Evolutionary conservation across 768 basidiomycete genomes (phyloP), one percentile per base, ranked within the genome.

Genomic region (Agaricus bisporus): DNA sequence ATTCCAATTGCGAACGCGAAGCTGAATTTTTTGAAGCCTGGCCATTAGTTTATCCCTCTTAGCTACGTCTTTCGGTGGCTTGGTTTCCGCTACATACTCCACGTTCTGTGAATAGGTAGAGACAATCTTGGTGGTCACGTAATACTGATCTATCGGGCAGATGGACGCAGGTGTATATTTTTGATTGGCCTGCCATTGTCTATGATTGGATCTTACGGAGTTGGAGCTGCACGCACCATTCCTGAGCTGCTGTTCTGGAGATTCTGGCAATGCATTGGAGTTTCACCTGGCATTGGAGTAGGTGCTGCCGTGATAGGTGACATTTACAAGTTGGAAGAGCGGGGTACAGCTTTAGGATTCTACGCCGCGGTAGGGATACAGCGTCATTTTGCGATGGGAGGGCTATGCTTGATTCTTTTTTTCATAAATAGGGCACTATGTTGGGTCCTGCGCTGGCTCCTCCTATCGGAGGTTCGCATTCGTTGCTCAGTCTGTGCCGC

Each of bases 241-340:
- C 66, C 65, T 1, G 60, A 67, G 11, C 67, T 91, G 3, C 75
- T 89, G 60, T 65, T 76, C 10, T 82, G 79, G 68, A 73, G 87
- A 10, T 73, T 83, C 35, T 56, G 86, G 0, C 86, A 88, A 62
- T 82, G 81, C 0, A 71, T 84, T 44, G 87, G 86, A 22, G 71
- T 80, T 17, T 76, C 81, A 11, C 77, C 76, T 12, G 79, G 72
- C 3, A 63, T 72, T 63, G 79, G 74, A 25, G 73, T 76, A 47
- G 86, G 74, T 3, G 73, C 73, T 0, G 83, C 76, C 1, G 74
- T 78, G 2, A 80, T 85, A 25, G 80, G 79, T 0, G 83, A 85
- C 58, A 81, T 86, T 3, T 85, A 83, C 64, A 73, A 66, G 48
- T 61, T 82, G 1, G 84, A 84, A 52, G 77, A 84, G 56, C 69